Evolutionary conservation across 768 basidiomycete genomes (phyloP).

Genomic region (Trametes villosa): DNA sequence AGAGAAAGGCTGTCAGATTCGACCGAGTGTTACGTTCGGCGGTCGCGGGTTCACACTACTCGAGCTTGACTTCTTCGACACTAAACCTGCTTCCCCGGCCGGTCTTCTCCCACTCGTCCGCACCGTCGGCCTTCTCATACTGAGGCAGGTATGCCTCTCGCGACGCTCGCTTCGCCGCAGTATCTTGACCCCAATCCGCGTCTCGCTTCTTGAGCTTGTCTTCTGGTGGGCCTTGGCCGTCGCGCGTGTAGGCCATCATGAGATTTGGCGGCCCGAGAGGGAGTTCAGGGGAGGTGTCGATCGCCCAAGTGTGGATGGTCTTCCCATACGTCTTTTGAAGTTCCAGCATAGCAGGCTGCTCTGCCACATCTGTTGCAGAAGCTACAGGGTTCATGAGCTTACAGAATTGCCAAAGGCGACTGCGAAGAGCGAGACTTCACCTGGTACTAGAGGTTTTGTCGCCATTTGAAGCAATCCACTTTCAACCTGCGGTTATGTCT

Average conservation of each 20-base stretch:
- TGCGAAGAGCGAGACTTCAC: conserved; percentile 13
- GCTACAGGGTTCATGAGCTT: conserved; percentile 18
- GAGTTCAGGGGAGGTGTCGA: conserved; percentile 44
- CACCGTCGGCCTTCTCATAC: conserved; percentile 42
- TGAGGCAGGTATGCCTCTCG: conserved; percentile 43
- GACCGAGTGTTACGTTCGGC: background rate
- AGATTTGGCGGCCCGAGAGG: conserved; percentile 51
- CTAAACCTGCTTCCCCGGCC: conserved; percentile 42
- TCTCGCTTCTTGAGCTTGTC: conserved; percentile 40
- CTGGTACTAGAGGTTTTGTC: conserved; percentile 34
- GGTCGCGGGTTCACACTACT: background rate
- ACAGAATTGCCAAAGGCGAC: background rate
- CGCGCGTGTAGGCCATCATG: conserved; percentile 49
- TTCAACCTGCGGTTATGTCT: conserved; percentile 30
- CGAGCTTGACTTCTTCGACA: conserved; percentile 25
- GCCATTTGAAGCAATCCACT: conserved; percentile 40
- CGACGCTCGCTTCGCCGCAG: conserved; percentile 38
- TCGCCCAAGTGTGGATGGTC: conserved; percentile 44
- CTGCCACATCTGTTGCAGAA: conserved; percentile 39
- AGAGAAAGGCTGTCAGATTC: too few species aligned
- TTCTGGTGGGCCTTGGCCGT: conserved; percentile 39
- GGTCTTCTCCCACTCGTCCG: conserved; percentile 45
- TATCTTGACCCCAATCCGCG: conserved; percentile 38
- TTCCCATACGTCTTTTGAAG: conserved; percentile 54
- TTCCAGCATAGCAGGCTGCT: conserved; percentile 47